Conservation (phyloP, 495 filamentous ascomycete genomes). For the Polyplosphaeria fusca region DNA sequence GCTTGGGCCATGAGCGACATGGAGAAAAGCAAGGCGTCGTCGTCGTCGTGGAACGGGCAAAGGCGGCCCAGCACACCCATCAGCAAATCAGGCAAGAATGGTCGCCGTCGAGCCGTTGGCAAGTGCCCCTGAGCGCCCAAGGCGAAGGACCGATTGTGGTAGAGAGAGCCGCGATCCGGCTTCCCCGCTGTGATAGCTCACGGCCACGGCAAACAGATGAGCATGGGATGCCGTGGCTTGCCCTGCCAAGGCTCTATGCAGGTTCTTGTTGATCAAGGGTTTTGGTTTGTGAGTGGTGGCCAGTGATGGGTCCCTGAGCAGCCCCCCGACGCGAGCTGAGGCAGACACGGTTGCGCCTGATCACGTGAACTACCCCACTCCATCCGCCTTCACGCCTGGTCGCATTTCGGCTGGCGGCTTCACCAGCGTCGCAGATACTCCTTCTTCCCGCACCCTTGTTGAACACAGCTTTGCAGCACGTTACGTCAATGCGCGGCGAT, state of each 20-base stretch:
- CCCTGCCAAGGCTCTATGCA: not conserved
- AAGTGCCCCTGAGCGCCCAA: conserved; percentile 13
- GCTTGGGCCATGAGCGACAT: conserved; percentile 16
- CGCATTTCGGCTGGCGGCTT: no score
- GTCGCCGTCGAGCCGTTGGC: conserved; percentile 7
- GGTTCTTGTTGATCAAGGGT: not conserved
- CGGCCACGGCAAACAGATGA: not conserved
- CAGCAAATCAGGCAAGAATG: conserved; percentile 6
- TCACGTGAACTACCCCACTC: no score
- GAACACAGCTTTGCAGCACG: no score
- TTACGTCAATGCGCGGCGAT: no score
- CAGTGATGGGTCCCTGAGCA: no score
- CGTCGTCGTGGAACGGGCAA: conserved; percentile 17
- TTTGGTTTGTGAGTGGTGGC: no score
- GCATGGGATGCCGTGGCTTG: not conserved
- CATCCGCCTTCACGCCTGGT: no score
- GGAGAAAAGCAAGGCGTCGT: conserved; percentile 18
- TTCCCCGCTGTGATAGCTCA: conserved; percentile 12
- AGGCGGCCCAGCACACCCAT: conserved; percentile 11
- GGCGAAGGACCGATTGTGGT: conserved; percentile 8
- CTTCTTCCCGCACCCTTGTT: no score
- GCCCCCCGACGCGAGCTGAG: no score
- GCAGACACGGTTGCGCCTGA: no score
- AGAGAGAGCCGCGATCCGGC: conserved; percentile 9
- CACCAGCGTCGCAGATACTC: no score